Base-by-base conservation (phyloP, 148 eudicot genomes). In the Simmondsia chinensis region DNA sequence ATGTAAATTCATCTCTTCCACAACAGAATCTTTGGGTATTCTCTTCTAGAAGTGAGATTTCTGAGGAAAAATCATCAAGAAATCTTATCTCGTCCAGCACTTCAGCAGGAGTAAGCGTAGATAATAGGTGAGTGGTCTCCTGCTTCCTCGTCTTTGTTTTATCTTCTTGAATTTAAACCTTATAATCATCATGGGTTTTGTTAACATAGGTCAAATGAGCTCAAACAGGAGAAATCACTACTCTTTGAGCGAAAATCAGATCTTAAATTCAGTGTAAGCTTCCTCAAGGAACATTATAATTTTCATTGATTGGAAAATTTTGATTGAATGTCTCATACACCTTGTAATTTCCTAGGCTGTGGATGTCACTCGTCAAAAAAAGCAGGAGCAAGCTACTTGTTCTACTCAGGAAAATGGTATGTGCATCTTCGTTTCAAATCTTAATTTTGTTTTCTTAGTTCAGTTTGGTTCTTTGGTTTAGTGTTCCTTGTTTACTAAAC, bases 391-490 rank as follows among this genome's bases (percentile, higher is more conserved):
- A 43, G 20, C 33, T 52, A 38, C 37, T n/a, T n/a, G n/a, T 27
- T 37, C 42, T 15, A 37, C 31, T 36, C 68, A 51, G 39, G 45
- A 39, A 17, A 47, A 43, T 29, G 69, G 76, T 73, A 42, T 32
- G 19, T 28, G 20, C 20, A 16, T 48, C 30, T 48, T 16, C 31
- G 12, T 25, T 57, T 39, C 31, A 49, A n/a, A 6, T 37, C 4
- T 41, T 7, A 22, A 29, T 17, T 13, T 34, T 23, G 22, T 6
- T 30, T 38, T 29, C 41, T 12, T 33, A 20, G 33, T 20, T 13
- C 11, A 10, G n/a, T 42, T 12, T 47, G 8, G 34, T 33, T 0
- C 14, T 7, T 17, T n/a, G 22, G 24, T 7, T 8, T 39, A 34
- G 23, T 53, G 50, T 61, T 43, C 49, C n/a, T n/a, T n/a, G n/a